These are phyloP conservation scores for Yamagishiella unicocca DNA, from an alignment of 139 green algal species.

Conservation along the genomic window DNA sequence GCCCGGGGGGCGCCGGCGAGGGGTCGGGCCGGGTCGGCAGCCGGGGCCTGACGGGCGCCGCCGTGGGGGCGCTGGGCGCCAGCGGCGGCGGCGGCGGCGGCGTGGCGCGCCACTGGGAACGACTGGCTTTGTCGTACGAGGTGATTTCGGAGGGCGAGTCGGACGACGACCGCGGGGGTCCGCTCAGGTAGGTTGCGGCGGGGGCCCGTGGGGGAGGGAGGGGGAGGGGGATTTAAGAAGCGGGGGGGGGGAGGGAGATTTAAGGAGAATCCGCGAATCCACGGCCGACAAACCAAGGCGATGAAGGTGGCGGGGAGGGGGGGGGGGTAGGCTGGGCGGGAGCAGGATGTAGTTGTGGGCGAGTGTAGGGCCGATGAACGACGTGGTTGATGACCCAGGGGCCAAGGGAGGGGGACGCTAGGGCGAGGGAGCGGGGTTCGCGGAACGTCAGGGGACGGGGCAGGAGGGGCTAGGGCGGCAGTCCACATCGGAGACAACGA, in stretches of 20 bases:
- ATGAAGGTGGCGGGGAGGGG: neutral
- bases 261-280: no score
- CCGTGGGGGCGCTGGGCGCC: slow-evolving; percentile 9
- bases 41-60: neutral
- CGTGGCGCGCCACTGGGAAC: slow-evolving; percentile 23
- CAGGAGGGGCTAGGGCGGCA: no score
- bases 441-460: no score
- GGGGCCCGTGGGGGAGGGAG: no score
- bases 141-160: slow-evolving; percentile 48
- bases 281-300: no score
- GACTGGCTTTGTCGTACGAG: slow-evolving; percentile 51
- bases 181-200: neutral
- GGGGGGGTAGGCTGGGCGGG: neutral
- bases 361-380: no score
- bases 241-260: no score
- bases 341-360: neutral
- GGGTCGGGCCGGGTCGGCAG: neutral
- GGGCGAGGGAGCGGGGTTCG: no score
- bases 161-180: slow-evolving; percentile 12
- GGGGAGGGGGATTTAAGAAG: no score
- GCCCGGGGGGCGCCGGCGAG: neutral
- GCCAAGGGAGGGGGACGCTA: no score
- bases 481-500: no score
- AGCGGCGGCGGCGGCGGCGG: neutral
- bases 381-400: no score